A percentile compares a stretch with the other conserved stretches of the same genome.
Conservation (phyloP, 1,284 basidiomycete species). For the Microbotryum silenes-acaulis region DNA sequence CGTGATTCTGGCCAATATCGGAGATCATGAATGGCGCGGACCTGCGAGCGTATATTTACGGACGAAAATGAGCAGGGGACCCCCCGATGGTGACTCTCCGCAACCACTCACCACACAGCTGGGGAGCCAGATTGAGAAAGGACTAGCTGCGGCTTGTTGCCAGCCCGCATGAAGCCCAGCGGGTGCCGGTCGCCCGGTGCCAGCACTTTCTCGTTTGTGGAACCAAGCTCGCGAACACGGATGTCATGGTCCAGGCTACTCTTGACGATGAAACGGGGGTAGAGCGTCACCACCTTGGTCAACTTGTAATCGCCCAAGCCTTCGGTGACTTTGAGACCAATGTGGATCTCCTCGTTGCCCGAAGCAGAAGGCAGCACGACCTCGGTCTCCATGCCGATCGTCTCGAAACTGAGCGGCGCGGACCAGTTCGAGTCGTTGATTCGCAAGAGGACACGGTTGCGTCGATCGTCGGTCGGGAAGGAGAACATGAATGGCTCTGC, state of each 20-base stretch:
- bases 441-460: conserved; percentile 76
- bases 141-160: conserved; percentile 59
- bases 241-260: conserved; percentile 67
- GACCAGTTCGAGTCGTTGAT: conserved; percentile 89
- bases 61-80: neutral
- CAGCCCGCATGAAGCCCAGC: conserved; percentile 58
- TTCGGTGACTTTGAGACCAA: conserved; percentile 87
- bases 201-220: conserved; percentile 42
- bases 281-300: conserved; percentile 84
- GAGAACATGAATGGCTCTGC: conserved; percentile 59
- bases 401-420: conserved; percentile 77
- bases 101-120: conserved; percentile 63
- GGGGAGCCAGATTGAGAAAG: conserved; percentile 70
- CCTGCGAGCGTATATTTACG: conserved; percentile 47
- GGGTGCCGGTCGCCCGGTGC: conserved; percentile 60
- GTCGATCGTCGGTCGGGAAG: conserved; percentile 65
- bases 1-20: conserved; percentile 77
- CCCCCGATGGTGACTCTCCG: neutral
- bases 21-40: conserved; percentile 86
- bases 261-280: conserved; percentile 83
- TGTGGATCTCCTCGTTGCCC: conserved; percentile 69
- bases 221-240: conserved; percentile 76
- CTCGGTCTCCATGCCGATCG: conserved; percentile 80
- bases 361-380: conserved; percentile 63
- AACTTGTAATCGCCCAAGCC: conserved; percentile 95